Evolutionary conservation across 305 asterid species (phyloP), one percentile per base, ranked within the genome.

Genomic region (Coffea humblotiana): DNA sequence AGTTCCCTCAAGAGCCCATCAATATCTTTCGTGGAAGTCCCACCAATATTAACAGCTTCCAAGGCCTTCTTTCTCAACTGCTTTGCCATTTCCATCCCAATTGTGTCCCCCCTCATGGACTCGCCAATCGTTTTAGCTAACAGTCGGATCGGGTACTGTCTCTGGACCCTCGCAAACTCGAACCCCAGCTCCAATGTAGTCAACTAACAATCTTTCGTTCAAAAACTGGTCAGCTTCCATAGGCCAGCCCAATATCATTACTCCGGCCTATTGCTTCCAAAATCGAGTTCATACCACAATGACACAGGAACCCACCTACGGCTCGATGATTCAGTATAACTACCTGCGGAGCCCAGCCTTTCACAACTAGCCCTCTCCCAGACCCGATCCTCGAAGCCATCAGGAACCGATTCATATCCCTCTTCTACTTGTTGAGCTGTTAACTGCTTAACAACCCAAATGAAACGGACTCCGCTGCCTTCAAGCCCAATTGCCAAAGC

Each of bases 161-260:
- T 86, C 81, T 0, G 60, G 52, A 0, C 97, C 98, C 83, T 89
- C 87, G 1, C 88, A 88, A 65, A 90, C 88, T 2, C 61, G 83
- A 15, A 88, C 72, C 0, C 90, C 90, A 0, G 83, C 85, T 19
- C 87, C 88, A 64, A 82, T 75, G 64, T 82, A 85, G 11, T 94
- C 94, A 58, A 87, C 92, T 87, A 94, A 66, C 18, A 87, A 67
- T 87, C 79, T 88, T 0, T 85, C 90, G 56, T 90, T 82, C 29
- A 80, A 76, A 86, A 86, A 92, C 18, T 94, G 97, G 80, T 92
- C 97, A 0, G 97, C 98, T 78, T 91, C 97, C 97, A 94, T 92
- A 10, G 95, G 94, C 97, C 97, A 93, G 8, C 90, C 89, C 83
- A 93, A 58, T 69, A 93, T 87, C 90, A 90, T 74, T 52, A 85